A percentile compares a stretch with the other conserved stretches of the same genome.
Evolutionary conservation across 2,329 filamentous ascomycete species (phyloP).

Genomic region (Calonectria naviculata): DNA sequence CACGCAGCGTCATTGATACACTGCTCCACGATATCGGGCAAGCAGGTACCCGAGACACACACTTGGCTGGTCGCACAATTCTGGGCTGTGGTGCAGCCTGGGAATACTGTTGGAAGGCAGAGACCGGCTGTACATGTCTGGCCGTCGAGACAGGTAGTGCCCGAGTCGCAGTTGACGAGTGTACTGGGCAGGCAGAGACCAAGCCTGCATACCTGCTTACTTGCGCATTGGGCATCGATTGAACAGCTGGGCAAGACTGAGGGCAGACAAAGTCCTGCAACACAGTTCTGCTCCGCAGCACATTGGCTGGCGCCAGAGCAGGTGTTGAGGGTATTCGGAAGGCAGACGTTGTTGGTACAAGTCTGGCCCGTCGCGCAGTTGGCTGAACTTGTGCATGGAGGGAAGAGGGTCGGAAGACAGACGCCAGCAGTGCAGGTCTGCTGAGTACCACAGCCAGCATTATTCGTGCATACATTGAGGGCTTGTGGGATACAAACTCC

Average conservation of each 20-base stretch:
- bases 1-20: background rate
- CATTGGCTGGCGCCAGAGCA: background rate
- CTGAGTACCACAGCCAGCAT: slow-evolving; percentile 5
- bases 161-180: background rate
- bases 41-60: slow-evolving; percentile 7
- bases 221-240: slow-evolving; percentile 7
- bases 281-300: slow-evolving; percentile 3
- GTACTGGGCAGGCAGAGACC: slow-evolving; percentile 11
- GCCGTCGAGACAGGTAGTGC: background rate
- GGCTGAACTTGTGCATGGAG: background rate
- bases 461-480: background rate
- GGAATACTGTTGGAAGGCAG: slow-evolving; percentile 12
- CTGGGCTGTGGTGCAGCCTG: background rate
- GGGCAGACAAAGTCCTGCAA: slow-evolving; percentile 12
- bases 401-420: slow-evolving; percentile 5
- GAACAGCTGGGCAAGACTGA: slow-evolving; percentile 9
- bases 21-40: slow-evolving; percentile 2
- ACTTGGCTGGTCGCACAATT: background rate
- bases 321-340: background rate
- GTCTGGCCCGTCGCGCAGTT: background rate
- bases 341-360: slow-evolving; percentile 15
- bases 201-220: slow-evolving; percentile 4
- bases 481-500: slow-evolving; percentile 9
- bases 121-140: slow-evolving; percentile 12
- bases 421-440: slow-evolving; percentile 1